Evolutionary conservation across 1,284 basidiomycete genomes (phyloP).

Genomic region (Leccinum cinnamomeum): DNA sequence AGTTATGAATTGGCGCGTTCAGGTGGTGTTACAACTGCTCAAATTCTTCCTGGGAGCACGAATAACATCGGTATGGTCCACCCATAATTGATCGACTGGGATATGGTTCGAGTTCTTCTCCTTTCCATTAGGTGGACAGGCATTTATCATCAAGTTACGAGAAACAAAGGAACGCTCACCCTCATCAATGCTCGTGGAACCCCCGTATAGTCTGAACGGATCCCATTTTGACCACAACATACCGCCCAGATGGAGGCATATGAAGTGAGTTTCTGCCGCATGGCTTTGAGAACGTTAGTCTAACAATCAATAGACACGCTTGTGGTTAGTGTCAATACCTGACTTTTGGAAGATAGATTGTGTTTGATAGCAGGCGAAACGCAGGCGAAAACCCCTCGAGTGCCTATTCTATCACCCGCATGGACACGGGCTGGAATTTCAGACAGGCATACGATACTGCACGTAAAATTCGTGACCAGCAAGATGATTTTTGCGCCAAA

Average conservation of each 20-base stretch:
- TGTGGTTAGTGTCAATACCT: constrained; percentile 51
- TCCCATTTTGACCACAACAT: constrained; percentile 29
- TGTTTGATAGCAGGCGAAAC: not conserved
- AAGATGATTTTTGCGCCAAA: constrained; percentile 58
- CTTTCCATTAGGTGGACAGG: constrained; percentile 55
- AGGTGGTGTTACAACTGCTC: constrained; percentile 54
- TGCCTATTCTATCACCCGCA: constrained; percentile 44
- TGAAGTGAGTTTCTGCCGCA: constrained; percentile 45
- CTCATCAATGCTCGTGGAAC: constrained; percentile 65
- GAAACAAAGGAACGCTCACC: constrained; percentile 56
- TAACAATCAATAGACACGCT: constrained; percentile 47
- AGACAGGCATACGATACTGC: constrained; percentile 67
- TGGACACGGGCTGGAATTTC: constrained; percentile 65
- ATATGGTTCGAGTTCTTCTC: not conserved
- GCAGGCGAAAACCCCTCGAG: constrained; percentile 32
- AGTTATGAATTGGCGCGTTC: constrained; percentile 49
- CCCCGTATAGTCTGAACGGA: constrained; percentile 47
- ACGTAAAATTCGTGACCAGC: constrained; percentile 63
- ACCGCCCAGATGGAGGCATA: constrained; percentile 54
- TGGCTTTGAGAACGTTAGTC: not conserved
- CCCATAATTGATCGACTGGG: too few relatives aligned
- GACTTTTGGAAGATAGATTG: not conserved
- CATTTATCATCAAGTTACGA: constrained; percentile 67
- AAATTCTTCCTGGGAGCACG: constrained; percentile 50
- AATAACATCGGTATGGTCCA: constrained; percentile 56